Evolutionary conservation across 2,329 filamentous ascomycete species (phyloP), one percentile per base, ranked within the genome.

Genomic region (Aspergillus pseudotamarii): DNA sequence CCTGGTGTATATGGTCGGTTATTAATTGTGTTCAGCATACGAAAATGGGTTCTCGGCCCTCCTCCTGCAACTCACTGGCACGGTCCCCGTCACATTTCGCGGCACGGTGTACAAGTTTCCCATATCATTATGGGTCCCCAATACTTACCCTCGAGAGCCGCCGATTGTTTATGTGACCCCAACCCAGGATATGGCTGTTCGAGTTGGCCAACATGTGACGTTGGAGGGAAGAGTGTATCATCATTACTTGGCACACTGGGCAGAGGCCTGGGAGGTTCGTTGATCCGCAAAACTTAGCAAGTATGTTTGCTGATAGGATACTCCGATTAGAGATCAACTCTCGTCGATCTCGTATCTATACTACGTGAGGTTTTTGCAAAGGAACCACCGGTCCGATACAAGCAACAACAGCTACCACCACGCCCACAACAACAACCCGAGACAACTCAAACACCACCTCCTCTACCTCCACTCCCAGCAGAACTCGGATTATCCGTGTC

Each of bases 201-300:
- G 94, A 23, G 93, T 94, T 0, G 95, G 95, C 0, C 95, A 99
- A 75, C 93, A 99, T 82, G 93, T 99, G 64, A 93, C 95, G 73
- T 89, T 92, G 6, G 94, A 98, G 73, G 95, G 95, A 30, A 90
- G 92, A 75, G 88, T 98, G 67, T 99, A 98, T 76, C 95, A 99
- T 76, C 95, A 95, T 43, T 99, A 98, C 76, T 82, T 99, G 54
- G 92, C 93, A 36, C 89, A 93, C 66, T 99, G 95, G 95, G 82
- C 85, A 36, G 89, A 92, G 68, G 94, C 91, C 71, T 95, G 92
- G 91, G 92, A 97, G 87, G 92, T 96, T 78, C 82, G 91, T 88
- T 36, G 58, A 9, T 43, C 16, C 26, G 26, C n/a, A 8, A 21
- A 16, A n/a, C 14, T 14, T 32, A 4, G 8, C 3, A 8, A 12